A percentile compares a stretch with the other conserved stretches of the same genome.
phyloP scores from a whole-genome alignment of 2,329 filamentous ascomycete species.

The Neonectria coccinea region DNA sequence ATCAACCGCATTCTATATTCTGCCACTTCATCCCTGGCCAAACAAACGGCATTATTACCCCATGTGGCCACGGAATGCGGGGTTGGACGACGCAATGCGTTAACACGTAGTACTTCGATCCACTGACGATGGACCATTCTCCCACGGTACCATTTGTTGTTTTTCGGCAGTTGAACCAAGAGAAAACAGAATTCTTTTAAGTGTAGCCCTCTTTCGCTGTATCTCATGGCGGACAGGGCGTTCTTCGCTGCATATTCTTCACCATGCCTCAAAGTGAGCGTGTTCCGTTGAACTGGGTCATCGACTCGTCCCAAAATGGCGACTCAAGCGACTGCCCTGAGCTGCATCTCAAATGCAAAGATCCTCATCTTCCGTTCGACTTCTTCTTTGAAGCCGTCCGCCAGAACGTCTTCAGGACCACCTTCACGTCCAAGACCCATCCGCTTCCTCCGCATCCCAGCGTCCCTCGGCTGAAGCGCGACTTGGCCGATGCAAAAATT shows the following conservation, averaged over 20 bases:
- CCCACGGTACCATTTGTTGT: too few species aligned
- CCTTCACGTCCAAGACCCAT: slow-evolving; percentile 71
- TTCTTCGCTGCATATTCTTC: not conserved
- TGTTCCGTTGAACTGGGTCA: not conserved
- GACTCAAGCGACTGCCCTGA: slow-evolving; percentile 4
- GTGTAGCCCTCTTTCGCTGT: too few species aligned
- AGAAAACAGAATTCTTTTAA: too few species aligned
- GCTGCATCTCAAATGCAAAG: slow-evolving; percentile 39
- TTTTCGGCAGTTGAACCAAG: too few species aligned
- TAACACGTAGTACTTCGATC: too few species aligned
- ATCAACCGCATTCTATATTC: too few species aligned
- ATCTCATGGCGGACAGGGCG: too few species aligned
- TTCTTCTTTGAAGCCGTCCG: slow-evolving; percentile 74
- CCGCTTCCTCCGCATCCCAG: slow-evolving; percentile 75
- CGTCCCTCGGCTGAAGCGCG: slow-evolving; percentile 55
- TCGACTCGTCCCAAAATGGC: not conserved
- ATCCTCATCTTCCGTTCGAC: slow-evolving; percentile 55
- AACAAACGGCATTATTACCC: too few species aligned
- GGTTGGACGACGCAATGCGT: too few species aligned
- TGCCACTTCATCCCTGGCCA: too few species aligned
- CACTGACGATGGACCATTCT: too few species aligned
- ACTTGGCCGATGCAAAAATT: slow-evolving; percentile 49
- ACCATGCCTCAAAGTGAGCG: not conserved
- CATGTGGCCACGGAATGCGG: too few species aligned
- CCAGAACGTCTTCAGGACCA: slow-evolving; percentile 74